phyloP scores from a whole-genome alignment of 2,329 filamentous ascomycete species.

The Rhinocladiella similis region DNA sequence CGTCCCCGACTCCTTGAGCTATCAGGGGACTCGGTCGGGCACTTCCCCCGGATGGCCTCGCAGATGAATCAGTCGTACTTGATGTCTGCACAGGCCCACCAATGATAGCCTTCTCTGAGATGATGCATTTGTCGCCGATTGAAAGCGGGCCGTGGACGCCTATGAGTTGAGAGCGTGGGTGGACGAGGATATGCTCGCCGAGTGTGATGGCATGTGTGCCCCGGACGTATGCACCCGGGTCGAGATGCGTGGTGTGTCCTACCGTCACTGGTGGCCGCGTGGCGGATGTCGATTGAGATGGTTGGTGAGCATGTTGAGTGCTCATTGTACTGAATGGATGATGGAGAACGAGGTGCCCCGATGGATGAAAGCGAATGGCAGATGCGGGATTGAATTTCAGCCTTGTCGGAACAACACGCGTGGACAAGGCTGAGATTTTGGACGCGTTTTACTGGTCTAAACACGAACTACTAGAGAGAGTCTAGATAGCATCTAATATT shows the following conservation, averaged over 20 bases:
- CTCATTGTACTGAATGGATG: constrained; percentile 8
- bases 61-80: constrained; percentile 13
- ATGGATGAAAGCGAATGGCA: background rate
- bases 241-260: constrained; percentile 43
- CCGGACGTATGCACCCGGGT: constrained; percentile 51
- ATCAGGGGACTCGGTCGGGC: constrained; percentile 8
- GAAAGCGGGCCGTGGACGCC: constrained; percentile 76
- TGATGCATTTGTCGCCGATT: constrained; percentile 77
- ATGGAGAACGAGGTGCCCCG: too few species aligned
- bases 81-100: constrained; percentile 43
- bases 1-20: constrained; percentile 7
- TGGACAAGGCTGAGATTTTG: background rate
- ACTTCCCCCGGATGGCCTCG: constrained; percentile 3
- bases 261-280: constrained; percentile 33
- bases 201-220: constrained; percentile 79
- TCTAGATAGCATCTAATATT: too few species aligned
- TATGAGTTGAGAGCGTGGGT: constrained; percentile 79
- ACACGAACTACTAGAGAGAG: too few species aligned
- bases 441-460: constrained; percentile 18
- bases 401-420: constrained; percentile 8
- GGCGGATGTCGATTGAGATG: constrained; percentile 14
- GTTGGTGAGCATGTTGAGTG: constrained; percentile 4
- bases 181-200: constrained; percentile 75
- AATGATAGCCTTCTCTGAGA: constrained; percentile 64
- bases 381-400: background rate